Base-by-base conservation (phyloP, 169 alveolate genomes). In the Cryptosporidium meleagridis region DNA sequence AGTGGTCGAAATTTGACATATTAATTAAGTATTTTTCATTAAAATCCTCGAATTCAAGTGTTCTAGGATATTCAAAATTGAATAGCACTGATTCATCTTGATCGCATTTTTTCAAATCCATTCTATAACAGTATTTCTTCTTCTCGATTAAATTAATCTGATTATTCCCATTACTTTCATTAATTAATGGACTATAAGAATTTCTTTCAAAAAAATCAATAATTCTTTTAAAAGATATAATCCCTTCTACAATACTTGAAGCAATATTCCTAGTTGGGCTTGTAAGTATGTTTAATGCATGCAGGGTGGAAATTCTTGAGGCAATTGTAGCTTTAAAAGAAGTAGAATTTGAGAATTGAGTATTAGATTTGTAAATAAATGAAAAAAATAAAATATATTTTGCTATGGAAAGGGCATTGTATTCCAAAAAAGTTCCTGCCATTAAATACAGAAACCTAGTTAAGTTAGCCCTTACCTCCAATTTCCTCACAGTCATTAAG, bases 351-450 rank as follows among this genome's bases (percentile, higher is more conserved):
- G 21, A 23, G 12, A 23, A 2, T 61, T 31, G 26, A 21, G 9
- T 37, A 26, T 31, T 9, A 10, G 44, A 33, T 31, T 35, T 2
- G 21, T 16, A 75, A 21, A 61, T 26, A 39, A 55, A 75, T 23
- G 75, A 41, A 39, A 18, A 75, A 35, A 75, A 75, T 23, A 59
- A 61, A 58, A 75, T 10, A 37, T 59, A 75, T 10, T 75, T 65
- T 5, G 87, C 71, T 53, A 75, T 16, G 6, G 52, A 16, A 59
- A 53, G 87, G 7, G 87, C 26, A 61, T 75, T 75, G 26, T 75
- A 75, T n/a, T 75, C 87, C 59, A 75, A 55, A 44, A 75, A 75
- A 6, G 73, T 75, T n/a, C 87, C 87, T 35, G 61, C 0, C 51
- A 61, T 39, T 26, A 61, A 59, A 39, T 53, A 41, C 8, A 75